Conservation (phyloP, 2,329 filamentous ascomycete genomes). For the Blastomyces percursus region DNA sequence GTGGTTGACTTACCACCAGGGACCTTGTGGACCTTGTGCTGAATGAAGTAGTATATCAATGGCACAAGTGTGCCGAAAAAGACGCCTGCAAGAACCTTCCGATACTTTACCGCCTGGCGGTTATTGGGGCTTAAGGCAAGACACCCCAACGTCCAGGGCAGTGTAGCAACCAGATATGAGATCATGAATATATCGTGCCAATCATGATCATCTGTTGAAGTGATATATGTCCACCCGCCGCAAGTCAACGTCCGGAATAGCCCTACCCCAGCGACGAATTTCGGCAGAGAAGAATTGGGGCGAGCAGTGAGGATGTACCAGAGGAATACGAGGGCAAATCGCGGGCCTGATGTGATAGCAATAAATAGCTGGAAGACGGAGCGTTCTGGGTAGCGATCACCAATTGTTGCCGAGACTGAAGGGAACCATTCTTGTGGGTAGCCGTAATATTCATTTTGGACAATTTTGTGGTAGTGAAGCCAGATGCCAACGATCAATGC, state of each 20-base stretch:
- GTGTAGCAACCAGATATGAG: conserved; percentile 83
- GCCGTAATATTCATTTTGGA: conserved; percentile 91
- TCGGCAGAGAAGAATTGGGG: conserved; percentile 64
- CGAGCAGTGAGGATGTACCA: conserved; percentile 83
- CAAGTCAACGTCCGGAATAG: conserved; percentile 85
- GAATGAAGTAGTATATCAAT: conserved; percentile 93
- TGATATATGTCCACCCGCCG: conserved; percentile 97
- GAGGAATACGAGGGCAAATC: conserved; percentile 79
- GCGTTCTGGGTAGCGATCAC: conserved; percentile 90
- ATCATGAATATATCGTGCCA: conserved; percentile 99
- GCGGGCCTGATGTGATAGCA: conserved; percentile 84
- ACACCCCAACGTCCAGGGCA: conserved; percentile 92
- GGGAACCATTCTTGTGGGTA: conserved; percentile 96
- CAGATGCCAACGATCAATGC: conserved; percentile 69
- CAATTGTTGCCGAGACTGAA: conserved; percentile 91
- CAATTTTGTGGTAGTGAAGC: conserved; percentile 93
- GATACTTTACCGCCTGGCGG: conserved; percentile 68
- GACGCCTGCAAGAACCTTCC: conserved; percentile 67
- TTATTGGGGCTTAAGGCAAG: conserved; percentile 80
- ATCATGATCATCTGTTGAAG: conserved; percentile 93
- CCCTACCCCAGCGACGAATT: conserved; percentile 68
- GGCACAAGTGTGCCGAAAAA: conserved; percentile 91
- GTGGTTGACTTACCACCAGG: conserved; percentile 61
- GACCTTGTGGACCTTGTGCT: conserved; percentile 93
- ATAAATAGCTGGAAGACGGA: conserved; percentile 98